Conservation (phyloP, 1,284 basidiomycete genomes). For the Vanrija humicola region DNA sequence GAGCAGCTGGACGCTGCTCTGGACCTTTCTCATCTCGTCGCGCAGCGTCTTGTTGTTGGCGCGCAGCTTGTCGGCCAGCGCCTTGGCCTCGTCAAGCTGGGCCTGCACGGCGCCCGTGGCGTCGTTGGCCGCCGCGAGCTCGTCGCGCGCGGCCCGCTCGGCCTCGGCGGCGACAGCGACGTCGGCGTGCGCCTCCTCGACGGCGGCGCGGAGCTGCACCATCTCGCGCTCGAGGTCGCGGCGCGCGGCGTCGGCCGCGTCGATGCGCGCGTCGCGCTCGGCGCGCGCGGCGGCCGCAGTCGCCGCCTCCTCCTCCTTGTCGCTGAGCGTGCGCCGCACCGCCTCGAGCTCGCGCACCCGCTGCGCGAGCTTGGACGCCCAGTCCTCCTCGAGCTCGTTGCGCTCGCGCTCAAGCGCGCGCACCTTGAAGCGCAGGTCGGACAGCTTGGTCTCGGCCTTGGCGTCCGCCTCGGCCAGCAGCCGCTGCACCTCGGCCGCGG, state of each 20-base stretch:
- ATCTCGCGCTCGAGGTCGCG: slow-evolving; percentile 56
- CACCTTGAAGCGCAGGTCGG: slow-evolving; percentile 59
- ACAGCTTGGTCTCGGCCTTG: slow-evolving; percentile 68
- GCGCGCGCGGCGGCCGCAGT: slow-evolving; percentile 57
- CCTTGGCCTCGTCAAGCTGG: slow-evolving; percentile 47
- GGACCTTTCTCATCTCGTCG: slow-evolving; percentile 88
- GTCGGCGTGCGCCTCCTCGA: slow-evolving; percentile 56
- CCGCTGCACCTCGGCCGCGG: slow-evolving; percentile 64
- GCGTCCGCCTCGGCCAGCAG: slow-evolving; percentile 72
- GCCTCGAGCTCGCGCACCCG: slow-evolving; percentile 64
- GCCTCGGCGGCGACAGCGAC: slow-evolving; percentile 43
- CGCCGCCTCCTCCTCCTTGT: slow-evolving; percentile 53
- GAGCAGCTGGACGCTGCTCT: slow-evolving; percentile 80
- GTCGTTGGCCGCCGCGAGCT: slow-evolving; percentile 39
- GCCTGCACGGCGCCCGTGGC: slow-evolving; percentile 40
- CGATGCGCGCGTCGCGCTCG: slow-evolving; percentile 59
- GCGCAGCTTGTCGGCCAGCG: slow-evolving; percentile 29
- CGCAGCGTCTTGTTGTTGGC: slow-evolving; percentile 73
- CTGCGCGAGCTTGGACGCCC: slow-evolving; percentile 61
- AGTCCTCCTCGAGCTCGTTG: slow-evolving; percentile 66
- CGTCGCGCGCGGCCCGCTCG: slow-evolving; percentile 49
- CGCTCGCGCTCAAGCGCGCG: slow-evolving; percentile 43
- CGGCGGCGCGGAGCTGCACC: slow-evolving; percentile 38
- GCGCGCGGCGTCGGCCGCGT: slow-evolving; percentile 58
- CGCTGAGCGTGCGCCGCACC: slow-evolving; percentile 59